Conservation (phyloP, 139 green algal genomes). For the Monoraphidium neglectum region DNA sequence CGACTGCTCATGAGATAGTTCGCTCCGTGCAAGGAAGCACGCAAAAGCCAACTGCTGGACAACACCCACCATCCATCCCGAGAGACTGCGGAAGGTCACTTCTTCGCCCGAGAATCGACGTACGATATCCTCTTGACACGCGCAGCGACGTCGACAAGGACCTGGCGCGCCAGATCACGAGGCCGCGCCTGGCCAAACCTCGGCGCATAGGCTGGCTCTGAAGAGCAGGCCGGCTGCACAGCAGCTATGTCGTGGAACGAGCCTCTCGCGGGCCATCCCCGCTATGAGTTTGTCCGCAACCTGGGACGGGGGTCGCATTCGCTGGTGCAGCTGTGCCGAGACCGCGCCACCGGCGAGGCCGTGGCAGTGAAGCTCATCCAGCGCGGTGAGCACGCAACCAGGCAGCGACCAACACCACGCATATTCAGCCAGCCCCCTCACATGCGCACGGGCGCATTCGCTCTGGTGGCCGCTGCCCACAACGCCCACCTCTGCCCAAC, state of each 20-base stretch:
- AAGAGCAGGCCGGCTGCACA: no score
- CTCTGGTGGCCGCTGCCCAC: not conserved
- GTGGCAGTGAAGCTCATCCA: conserved; percentile 51
- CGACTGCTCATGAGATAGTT: no score
- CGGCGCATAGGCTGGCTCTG: no score
- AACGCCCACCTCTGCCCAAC: not conserved
- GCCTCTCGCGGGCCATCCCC: conserved; percentile 15
- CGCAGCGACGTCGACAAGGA: no score
- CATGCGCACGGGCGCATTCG: not conserved
- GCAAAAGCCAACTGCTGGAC: no score
- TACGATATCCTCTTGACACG: no score
- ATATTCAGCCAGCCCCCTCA: not conserved
- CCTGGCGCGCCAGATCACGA: no score
- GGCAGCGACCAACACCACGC: not conserved
- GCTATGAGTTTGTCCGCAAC: conserved; percentile 12
- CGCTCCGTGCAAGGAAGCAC: no score
- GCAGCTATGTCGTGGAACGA: not conserved
- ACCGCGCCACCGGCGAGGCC: conserved; percentile 67
- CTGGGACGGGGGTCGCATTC: not conserved
- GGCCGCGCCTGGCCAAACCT: no score
- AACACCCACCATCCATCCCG: no score
- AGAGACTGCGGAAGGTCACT: no score
- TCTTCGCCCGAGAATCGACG: no score
- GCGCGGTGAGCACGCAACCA: conserved; percentile 7
- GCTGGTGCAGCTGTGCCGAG: conserved; percentile 51